These are phyloP conservation scores for Ustilago tritici DNA, from an alignment of 1,284 basidiomycete species.

Conservation along the genomic window DNA sequence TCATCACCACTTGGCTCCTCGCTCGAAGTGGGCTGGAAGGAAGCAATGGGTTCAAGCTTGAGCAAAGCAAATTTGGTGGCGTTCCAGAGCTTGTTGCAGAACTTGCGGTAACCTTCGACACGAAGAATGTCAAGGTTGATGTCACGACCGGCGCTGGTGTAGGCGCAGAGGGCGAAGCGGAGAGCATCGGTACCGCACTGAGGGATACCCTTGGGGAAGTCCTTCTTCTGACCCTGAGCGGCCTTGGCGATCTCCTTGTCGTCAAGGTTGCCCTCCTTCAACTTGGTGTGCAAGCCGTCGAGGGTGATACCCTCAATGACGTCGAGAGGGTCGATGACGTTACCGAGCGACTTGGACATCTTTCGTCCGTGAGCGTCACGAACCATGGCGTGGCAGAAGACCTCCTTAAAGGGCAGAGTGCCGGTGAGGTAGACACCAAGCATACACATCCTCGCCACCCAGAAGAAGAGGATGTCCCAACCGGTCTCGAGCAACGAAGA, in stretches of 20 bases:
- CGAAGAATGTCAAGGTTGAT: constrained; percentile 84
- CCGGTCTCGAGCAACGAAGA: constrained; percentile 92
- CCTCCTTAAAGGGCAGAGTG: constrained; percentile 93
- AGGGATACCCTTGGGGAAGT: constrained; percentile 98
- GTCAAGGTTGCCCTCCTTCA: constrained; percentile 91
- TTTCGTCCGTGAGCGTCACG: constrained; percentile 98
- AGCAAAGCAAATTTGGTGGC: constrained; percentile 90
- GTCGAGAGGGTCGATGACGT: constrained; percentile 97
- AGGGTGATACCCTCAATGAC: constrained; percentile 90
- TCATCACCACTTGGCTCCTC: constrained; percentile 85
- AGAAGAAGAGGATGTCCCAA: constrained; percentile 99
- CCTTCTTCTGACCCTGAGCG: constrained; percentile 95
- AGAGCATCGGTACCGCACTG: constrained; percentile 98
- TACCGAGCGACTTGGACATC: constrained; percentile 98
- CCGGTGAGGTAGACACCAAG: constrained; percentile 91
- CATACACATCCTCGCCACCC: constrained; percentile 98
- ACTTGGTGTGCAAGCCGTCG: constrained; percentile 86
- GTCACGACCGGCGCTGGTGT: constrained; percentile 78
- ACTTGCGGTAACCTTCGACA: constrained; percentile 97
- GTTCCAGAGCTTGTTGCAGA: constrained; percentile 99
- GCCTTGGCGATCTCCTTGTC: constrained; percentile 94
- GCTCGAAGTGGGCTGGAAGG: constrained; percentile 57
- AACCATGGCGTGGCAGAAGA: constrained; percentile 99
- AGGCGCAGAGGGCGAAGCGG: constrained; percentile 93
- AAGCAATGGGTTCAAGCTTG: constrained; percentile 65